Conservation (phyloP, 805 yeast genomes). For the Saturnispora saitoi region DNA sequence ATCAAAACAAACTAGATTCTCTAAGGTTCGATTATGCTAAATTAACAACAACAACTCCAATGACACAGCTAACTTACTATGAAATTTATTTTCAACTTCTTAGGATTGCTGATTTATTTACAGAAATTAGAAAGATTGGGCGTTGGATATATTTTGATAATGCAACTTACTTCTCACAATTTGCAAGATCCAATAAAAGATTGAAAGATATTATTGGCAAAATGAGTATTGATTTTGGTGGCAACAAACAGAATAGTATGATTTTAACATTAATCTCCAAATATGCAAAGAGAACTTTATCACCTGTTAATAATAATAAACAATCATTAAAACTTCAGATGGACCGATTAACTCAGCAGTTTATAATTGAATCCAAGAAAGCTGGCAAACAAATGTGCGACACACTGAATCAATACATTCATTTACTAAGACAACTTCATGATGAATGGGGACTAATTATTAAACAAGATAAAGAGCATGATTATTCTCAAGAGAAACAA, state of each 20-base stretch:
- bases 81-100: slow-evolving; percentile 33
- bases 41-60: slow-evolving; percentile 13
- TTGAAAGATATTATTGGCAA: slow-evolving; percentile 21
- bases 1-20: slow-evolving; percentile 17
- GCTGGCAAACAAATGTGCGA: slow-evolving; percentile 34
- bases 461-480: slow-evolving; percentile 31
- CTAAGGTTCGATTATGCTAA: slow-evolving; percentile 26
- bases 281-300: slow-evolving; percentile 33
- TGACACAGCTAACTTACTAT: slow-evolving; percentile 26
- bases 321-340: slow-evolving; percentile 5
- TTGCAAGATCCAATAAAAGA: slow-evolving; percentile 21
- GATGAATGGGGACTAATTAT: slow-evolving; percentile 30
- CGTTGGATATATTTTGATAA: slow-evolving; percentile 39
- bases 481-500: slow-evolving; percentile 30
- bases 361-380: slow-evolving; percentile 30
- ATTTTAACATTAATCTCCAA: slow-evolving; percentile 40
- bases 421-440: slow-evolving; percentile 32
- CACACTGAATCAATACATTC: slow-evolving; percentile 14
- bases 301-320: not conserved
- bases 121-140: slow-evolving; percentile 39
- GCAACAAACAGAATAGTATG: slow-evolving; percentile 41
- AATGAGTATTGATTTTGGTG: slow-evolving; percentile 25
- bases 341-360: slow-evolving; percentile 6
- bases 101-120: slow-evolving; percentile 42
- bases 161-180: slow-evolving; percentile 34